phyloP scores from a whole-genome alignment of 768 basidiomycete genomes.

The Exidia glandulosa region DNA sequence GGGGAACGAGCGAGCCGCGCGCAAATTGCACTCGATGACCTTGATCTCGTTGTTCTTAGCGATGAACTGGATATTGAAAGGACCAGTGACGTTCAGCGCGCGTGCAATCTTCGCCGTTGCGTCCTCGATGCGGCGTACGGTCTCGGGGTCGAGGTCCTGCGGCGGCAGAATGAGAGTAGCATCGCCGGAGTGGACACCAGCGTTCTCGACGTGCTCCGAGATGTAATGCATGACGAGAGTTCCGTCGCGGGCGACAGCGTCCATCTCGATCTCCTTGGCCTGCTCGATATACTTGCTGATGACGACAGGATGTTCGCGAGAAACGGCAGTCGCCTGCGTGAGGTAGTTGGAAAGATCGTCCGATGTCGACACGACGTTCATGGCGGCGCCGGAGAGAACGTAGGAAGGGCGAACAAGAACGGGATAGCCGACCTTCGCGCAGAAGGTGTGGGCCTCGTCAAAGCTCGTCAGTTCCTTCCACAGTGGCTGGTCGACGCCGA shows the following conservation, averaged over 20 bases:
- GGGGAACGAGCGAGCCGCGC: constrained; percentile 95
- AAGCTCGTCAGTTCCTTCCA: constrained; percentile 97
- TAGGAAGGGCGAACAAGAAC: constrained; percentile 97
- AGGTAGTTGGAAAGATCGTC: constrained; percentile 89
- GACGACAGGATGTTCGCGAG: constrained; percentile 92
- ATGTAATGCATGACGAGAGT: constrained; percentile 99
- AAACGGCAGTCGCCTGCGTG: constrained; percentile 90
- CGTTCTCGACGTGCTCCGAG: constrained; percentile 98
- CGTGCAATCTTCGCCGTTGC: constrained; percentile 97
- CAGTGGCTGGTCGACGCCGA: constrained; percentile 93
- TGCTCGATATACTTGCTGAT: constrained; percentile 99
- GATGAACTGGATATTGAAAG: constrained; percentile 99
- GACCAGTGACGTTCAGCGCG: constrained; percentile 94
- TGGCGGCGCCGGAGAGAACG: constrained; percentile 97
- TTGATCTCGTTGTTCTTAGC: constrained; percentile 99
- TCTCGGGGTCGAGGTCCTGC: constrained; percentile 94
- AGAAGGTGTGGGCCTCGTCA: constrained; percentile 80
- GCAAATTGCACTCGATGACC: constrained; percentile 98
- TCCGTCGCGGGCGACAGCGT: constrained; percentile 92
- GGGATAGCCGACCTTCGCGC: constrained; percentile 86
- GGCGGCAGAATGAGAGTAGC: constrained; percentile 97
- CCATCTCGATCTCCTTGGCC: constrained; percentile 99
- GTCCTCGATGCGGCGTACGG: constrained; percentile 90
- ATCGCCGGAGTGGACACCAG: constrained; percentile 97
- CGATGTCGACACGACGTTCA: constrained; percentile 95